Evolutionary conservation across 164 flowering plant genomes (phyloP), one percentile per base, ranked within the genome.

Genomic region (Macadamia integrifolia): DNA sequence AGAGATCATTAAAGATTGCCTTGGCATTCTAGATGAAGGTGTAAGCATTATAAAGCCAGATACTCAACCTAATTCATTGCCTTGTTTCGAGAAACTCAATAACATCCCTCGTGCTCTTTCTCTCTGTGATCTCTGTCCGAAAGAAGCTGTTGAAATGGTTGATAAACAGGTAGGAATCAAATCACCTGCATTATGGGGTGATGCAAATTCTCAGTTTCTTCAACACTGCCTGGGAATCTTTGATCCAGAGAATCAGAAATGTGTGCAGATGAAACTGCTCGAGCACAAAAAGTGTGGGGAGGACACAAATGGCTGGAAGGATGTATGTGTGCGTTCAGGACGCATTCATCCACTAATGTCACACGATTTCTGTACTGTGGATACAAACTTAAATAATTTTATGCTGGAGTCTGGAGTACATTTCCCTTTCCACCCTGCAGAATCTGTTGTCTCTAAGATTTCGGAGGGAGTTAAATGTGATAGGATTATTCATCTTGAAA

Each of bases 131-230:
- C 42, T 42, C 40, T 28, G 64, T 67, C 75, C 66, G 65, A 72
- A 60, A 44, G 75, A 44, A 17, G 68, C 71, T 60, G 76, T 58
- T 61, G 79, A 76, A 49, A 59, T 49, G 67, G 62, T 57, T 11
- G 61, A 68, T 60, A 75, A 71, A 35, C 73, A 71, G 70, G 79
- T 65, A 59, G 79, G 32, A 62, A 31, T 48, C 61, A 66, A 72
- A 46, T 64, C 71, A 44, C 62, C 80, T 40, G 53, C 40, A 30
- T 42, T 46, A 1, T 64, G 61, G 62, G 61, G 63, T 63, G 74
- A 71, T 71, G 76, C 57, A 13, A 76, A 66, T 60, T 50, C 64
- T 29, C 71, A 75, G 28, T 67, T 80, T 69, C 58, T 67, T 73
- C 72, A 69, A n/a, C 59, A 71, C 61, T 69, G 63, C 42, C 71